Conservation (phyloP, 345 rosid species). For the Boechera stricta region DNA sequence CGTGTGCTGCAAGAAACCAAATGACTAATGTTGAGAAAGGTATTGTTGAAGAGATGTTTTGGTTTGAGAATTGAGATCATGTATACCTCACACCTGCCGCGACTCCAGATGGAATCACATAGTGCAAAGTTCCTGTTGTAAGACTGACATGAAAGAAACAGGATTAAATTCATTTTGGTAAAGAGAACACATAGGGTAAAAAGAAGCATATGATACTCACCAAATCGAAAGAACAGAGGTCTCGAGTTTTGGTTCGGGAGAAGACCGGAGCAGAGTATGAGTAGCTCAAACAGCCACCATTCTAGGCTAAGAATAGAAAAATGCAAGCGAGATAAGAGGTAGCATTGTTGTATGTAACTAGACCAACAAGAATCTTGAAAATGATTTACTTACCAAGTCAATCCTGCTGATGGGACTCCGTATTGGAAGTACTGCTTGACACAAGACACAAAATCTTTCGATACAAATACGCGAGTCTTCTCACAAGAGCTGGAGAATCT, state of each 20-base stretch:
- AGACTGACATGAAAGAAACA: slow-evolving; percentile 36
- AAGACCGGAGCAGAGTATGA: slow-evolving; percentile 54
- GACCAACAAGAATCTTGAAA: not conserved
- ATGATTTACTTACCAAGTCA: slow-evolving; percentile 46
- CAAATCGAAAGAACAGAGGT: slow-evolving; percentile 70
- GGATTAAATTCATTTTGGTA: not conserved
- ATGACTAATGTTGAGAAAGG: not conserved
- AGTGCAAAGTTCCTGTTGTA: slow-evolving; percentile 42
- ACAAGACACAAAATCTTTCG: slow-evolving; percentile 17
- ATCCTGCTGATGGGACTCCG: slow-evolving; percentile 53
- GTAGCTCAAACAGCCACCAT: slow-evolving; percentile 72
- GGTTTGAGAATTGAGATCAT: not conserved
- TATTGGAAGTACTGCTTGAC: slow-evolving; percentile 45
- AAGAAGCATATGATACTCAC: slow-evolving; percentile 37
- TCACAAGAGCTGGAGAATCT: slow-evolving; percentile 48
- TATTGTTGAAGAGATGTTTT: not conserved
- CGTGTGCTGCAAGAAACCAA: slow-evolving; percentile 46
- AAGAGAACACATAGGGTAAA: not conserved
- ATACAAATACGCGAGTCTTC: slow-evolving; percentile 34
- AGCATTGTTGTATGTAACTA: not conserved
- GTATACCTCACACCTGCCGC: slow-evolving; percentile 47
- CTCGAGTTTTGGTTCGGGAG: slow-evolving; percentile 59
- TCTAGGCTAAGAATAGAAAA: slow-evolving; percentile 46
- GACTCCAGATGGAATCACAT: slow-evolving; percentile 43
- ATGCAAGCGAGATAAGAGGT: not conserved